Evolutionary conservation across 176 grass and related monocot genomes (phyloP).

Genomic region (Bonia amplexicaulis): DNA sequence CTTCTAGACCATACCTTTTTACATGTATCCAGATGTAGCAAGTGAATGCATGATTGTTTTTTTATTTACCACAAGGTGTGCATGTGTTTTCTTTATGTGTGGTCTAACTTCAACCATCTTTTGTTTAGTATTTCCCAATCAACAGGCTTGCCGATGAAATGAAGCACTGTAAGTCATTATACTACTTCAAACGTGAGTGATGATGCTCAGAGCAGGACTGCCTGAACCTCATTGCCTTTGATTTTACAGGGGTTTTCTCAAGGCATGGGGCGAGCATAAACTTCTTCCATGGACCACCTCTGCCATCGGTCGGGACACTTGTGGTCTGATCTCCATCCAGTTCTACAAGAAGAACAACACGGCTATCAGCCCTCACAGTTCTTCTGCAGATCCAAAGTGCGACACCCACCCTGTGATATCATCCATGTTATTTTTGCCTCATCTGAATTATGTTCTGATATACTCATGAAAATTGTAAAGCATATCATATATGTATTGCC

Average conservation of each 20-base stretch:
- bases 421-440: neutral
- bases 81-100: neutral
- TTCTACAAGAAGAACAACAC: conserved; percentile 40
- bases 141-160: conserved; percentile 34
- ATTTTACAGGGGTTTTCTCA: conserved; percentile 48
- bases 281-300: conserved; percentile 40
- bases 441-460: neutral
- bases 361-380: conserved; percentile 16
- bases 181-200: neutral
- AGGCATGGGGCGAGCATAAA: conserved; percentile 11
- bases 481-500: neutral
- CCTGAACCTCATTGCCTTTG: neutral
- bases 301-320: conserved; percentile 14
- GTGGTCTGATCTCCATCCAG: conserved; percentile 46
- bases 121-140: conserved; percentile 16
- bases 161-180: conserved; percentile 30
- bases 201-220: neutral
- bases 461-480: neutral
- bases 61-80: neutral
- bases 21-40: neutral
- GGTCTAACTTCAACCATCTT: neutral
- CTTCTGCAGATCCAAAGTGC: conserved; percentile 34
- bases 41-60: neutral
- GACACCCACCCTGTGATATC: neutral
- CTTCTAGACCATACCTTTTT: conserved; percentile 2